Conservation (phyloP, 371 early-diverging fungal genomes). For the Apophysomyces trapeziformis region DNA sequence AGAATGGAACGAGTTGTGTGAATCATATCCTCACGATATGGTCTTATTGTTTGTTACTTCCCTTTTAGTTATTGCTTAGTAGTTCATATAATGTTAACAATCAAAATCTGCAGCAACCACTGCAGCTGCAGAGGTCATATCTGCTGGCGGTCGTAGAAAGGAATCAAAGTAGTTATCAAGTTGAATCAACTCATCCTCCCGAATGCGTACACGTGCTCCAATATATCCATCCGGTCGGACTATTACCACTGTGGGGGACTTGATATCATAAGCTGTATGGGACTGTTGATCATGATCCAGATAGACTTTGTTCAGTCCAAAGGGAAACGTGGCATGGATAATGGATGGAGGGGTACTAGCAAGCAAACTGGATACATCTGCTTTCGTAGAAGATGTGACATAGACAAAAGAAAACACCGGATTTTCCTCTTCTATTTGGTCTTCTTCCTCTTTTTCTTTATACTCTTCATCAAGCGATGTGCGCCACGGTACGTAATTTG, state of each 20-base stretch:
- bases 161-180: slow-evolving; percentile 35
- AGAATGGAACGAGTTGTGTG: too few species aligned
- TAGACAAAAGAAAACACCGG: slow-evolving; percentile 25
- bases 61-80: background rate
- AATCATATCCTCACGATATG: too few species aligned
- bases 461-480: background rate
- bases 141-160: slow-evolving; percentile 36
- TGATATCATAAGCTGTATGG: slow-evolving; percentile 32
- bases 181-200: slow-evolving; percentile 16
- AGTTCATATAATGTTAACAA: background rate
- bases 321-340: slow-evolving; percentile 32
- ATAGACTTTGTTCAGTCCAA: slow-evolving; percentile 36
- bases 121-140: slow-evolving; percentile 38
- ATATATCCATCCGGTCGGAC: slow-evolving; percentile 23
- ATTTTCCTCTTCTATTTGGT: background rate
- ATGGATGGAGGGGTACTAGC: slow-evolving; percentile 21
- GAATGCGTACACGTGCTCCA: slow-evolving; percentile 17
- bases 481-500: slow-evolving; percentile 11
- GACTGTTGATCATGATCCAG: slow-evolving; percentile 48
- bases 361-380: slow-evolving; percentile 27
- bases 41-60: background rate
- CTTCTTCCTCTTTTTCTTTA: background rate
- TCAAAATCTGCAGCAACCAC: slow-evolving; percentile 38
- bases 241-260: slow-evolving; percentile 26
- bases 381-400: slow-evolving; percentile 30